Conservation (phyloP, 2,329 filamentous ascomycete genomes). For the Basipetospora chlamydospora region DNA sequence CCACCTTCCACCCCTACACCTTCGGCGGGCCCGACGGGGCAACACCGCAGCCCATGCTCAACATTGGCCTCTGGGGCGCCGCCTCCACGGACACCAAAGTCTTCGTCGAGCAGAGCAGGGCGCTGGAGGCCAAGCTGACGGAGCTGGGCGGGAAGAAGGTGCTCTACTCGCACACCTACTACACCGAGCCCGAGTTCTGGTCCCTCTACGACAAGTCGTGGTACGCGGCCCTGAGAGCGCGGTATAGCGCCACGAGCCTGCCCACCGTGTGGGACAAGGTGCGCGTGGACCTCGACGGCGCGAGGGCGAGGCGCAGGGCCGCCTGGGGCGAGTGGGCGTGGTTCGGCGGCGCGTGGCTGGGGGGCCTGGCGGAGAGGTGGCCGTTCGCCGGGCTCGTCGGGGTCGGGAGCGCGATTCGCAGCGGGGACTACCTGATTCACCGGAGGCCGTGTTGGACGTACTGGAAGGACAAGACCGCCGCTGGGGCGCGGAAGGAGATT, state of each 20-base stretch:
- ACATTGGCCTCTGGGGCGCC: conserved; percentile 67
- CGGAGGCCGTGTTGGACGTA: too few species aligned
- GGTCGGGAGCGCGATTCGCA: too few species aligned
- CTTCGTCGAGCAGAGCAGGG: conserved; percentile 56
- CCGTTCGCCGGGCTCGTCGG: conserved; percentile 36
- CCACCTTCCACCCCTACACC: conserved; percentile 42
- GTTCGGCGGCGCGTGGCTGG: conserved; percentile 21
- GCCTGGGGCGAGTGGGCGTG: conserved; percentile 20
- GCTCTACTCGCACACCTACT: conserved; percentile 79
- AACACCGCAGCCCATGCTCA: conserved; percentile 28
- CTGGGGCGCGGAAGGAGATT: too few species aligned
- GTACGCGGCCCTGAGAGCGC: conserved; percentile 48
- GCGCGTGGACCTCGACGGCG: conserved; percentile 36
- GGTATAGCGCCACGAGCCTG: conserved; percentile 46
- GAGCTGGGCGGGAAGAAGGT: conserved; percentile 69
- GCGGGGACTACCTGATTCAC: too few species aligned
- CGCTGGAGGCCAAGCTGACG: conserved; percentile 53
- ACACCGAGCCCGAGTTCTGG: conserved; percentile 60
- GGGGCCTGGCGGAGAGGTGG: conserved; percentile 31
- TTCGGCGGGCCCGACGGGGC: conserved; percentile 10
- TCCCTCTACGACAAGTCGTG: conserved; percentile 39
- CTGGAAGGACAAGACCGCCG: too few species aligned
- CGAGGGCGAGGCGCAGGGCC: conserved; percentile 18
- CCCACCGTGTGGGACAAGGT: conserved; percentile 62
- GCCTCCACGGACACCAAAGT: conserved; percentile 39